Percentiles rank a stretch among this genome's conserved stretches.
phyloP scores from a whole-genome alignment of 192 early-diverging fungal species.

The Linnemannia exigua region DNA sequence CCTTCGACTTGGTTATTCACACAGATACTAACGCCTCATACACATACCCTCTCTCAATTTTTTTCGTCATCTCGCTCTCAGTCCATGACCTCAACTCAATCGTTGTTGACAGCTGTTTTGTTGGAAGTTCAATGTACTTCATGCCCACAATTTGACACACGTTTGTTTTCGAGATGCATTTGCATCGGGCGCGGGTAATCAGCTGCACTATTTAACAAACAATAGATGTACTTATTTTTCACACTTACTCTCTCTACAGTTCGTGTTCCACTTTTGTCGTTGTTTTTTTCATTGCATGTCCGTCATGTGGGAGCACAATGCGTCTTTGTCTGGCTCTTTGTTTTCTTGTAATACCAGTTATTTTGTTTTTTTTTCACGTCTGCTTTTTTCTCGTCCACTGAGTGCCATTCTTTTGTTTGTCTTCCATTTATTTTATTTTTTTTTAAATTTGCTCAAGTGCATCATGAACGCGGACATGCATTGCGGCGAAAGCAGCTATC shows the following conservation, averaged over 20 bases:
- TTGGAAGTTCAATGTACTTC: background rate
- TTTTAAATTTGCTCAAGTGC: background rate
- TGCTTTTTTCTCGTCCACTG: background rate
- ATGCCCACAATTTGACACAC: background rate
- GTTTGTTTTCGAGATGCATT: background rate
- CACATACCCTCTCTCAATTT: background rate
- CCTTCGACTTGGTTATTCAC: too few relatives aligned
- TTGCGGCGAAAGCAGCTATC: background rate
- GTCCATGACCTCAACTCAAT: too few relatives aligned
- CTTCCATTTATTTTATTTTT: background rate
- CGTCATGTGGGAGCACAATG: background rate
- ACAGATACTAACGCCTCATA: background rate
- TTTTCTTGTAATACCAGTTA: background rate
- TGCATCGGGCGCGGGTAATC: background rate
- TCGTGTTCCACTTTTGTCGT: background rate
- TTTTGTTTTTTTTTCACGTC: background rate
- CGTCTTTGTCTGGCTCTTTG: background rate
- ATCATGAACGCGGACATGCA: background rate
- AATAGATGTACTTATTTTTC: background rate
- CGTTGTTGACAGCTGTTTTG: too few relatives aligned
- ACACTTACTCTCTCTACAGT: background rate
- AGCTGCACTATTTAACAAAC: background rate
- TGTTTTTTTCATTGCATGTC: background rate
- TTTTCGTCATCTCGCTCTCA: background rate
- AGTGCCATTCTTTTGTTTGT: background rate